These are phyloP conservation scores for Yamagishiella unicocca DNA, from an alignment of 139 green algal species.

Conservation along the genomic window DNA sequence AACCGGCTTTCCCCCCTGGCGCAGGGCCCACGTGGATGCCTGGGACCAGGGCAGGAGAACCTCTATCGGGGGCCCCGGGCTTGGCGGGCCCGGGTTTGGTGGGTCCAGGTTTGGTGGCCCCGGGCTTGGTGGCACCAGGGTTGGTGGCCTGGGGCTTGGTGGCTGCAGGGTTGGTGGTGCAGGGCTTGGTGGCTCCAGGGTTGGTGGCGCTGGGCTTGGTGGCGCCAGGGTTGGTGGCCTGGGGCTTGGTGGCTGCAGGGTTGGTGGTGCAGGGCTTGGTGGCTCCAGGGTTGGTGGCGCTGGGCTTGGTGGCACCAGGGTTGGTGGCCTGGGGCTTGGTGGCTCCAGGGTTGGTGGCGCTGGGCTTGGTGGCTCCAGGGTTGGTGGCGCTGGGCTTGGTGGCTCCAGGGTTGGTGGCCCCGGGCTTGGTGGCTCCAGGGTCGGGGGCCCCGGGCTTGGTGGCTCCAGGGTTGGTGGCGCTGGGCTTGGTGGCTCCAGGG, in stretches of 20 bases:
- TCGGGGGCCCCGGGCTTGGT: not conserved
- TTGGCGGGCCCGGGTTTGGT: not conserved
- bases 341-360: not conserved
- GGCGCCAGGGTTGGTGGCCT: not conserved
- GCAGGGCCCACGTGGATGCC: slow-evolving; percentile 44
- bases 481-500: not conserved
- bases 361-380: not conserved
- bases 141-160: not conserved
- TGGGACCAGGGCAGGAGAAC: slow-evolving; percentile 53
- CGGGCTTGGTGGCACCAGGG: not conserved
- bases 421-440: not conserved
- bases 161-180: not conserved
- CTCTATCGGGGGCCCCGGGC: not conserved
- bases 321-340: slow-evolving; percentile 13
- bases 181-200: not conserved
- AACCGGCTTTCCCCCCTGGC: not conserved
- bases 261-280: not conserved
- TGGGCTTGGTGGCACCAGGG: not conserved
- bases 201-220: not conserved
- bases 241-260: not conserved
- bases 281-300: not conserved
- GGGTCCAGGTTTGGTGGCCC: not conserved
- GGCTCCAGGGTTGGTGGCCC: not conserved
- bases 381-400: not conserved
- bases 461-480: not conserved